Evolutionary conservation across 148 eudicot species (phyloP), one percentile per base, ranked within the genome.

Genomic region (Rhododendron molle): DNA sequence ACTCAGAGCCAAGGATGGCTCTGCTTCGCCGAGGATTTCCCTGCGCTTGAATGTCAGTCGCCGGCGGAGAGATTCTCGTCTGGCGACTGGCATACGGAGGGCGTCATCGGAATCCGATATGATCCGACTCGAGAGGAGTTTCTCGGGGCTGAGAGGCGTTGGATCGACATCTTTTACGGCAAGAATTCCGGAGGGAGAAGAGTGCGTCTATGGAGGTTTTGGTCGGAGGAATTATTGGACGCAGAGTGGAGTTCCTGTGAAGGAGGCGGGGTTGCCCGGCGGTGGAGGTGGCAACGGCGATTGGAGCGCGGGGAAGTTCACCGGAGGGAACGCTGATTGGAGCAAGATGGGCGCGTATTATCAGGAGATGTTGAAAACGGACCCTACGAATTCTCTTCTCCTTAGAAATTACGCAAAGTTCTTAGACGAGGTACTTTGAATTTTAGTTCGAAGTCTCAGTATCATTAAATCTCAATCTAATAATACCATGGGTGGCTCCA

Each of bases 321-420:
- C 40, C 28, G 89, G 89, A 8, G 88, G 91, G 8, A 86, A 67
- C 11, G 82, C 78, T 4, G 92, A 91, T 58, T 86, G 86, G 65
- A 52, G 36, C 69, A 85, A 88, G 40, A 88, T 94, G 38, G 92
- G 88, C 1, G 91, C 90, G 28, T 90, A 96, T 90, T 96, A 93
- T 67, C 60, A 87, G 38, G 79, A 90, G 77, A 89, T 96, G 95
- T 76, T 96, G 87, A 91, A 90, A 86, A 65, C 89, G 6, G 83
- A 96, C 79, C 98, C 98, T 46, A 81, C 85, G 15, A 90, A 94
- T 86, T 60, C 94, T 71, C 87, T 96, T 73, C 87, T 94, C n/a
- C 89, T 96, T 40, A 84, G 92, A 78, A 96, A 96, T 86, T 96
- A 96, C 43, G 96, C 85, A 44, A 94, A 84, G 79, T 96, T 92